Conservation (phyloP, 208 protist genomes). For the Acanthamoeba castellanii region DNA sequence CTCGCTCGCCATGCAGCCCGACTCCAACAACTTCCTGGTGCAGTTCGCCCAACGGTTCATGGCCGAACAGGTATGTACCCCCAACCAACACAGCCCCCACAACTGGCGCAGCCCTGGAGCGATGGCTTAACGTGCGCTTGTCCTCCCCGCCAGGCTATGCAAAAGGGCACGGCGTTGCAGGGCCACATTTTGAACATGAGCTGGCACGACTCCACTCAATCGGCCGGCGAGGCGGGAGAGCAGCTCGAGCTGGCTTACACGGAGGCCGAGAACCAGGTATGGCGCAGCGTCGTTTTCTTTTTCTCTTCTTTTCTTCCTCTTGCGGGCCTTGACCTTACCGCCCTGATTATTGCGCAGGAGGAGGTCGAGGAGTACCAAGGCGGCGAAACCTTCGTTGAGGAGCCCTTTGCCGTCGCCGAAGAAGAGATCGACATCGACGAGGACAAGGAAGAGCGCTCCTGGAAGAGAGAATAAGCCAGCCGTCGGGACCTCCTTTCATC, state of each 20-base stretch:
- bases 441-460: slow-evolving; percentile 55
- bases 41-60: slow-evolving; percentile 29
- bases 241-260: background rate
- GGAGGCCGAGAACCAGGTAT: slow-evolving; percentile 10
- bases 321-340: background rate
- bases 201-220: slow-evolving; percentile 3
- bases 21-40: slow-evolving; percentile 44
- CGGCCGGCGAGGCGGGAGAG: background rate
- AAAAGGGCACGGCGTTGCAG: background rate
- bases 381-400: background rate
- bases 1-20: slow-evolving; percentile 3
- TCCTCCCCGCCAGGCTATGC: background rate
- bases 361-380: slow-evolving; percentile 33
- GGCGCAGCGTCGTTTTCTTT: background rate
- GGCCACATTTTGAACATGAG: background rate
- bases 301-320: background rate
- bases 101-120: too few relatives aligned
- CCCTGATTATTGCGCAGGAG: background rate
- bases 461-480: slow-evolving; percentile 33
- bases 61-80: slow-evolving; percentile 7
- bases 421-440: slow-evolving; percentile 49
- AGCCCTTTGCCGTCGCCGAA: background rate
- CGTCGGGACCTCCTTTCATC: background rate
- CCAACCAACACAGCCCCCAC: too few relatives aligned
- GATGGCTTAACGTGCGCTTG: background rate